Percentiles rank a stretch among this genome's conserved stretches.
phyloP scores from a whole-genome alignment of 2,329 filamentous ascomycete genomes.

The Fusarium lyarnte region DNA sequence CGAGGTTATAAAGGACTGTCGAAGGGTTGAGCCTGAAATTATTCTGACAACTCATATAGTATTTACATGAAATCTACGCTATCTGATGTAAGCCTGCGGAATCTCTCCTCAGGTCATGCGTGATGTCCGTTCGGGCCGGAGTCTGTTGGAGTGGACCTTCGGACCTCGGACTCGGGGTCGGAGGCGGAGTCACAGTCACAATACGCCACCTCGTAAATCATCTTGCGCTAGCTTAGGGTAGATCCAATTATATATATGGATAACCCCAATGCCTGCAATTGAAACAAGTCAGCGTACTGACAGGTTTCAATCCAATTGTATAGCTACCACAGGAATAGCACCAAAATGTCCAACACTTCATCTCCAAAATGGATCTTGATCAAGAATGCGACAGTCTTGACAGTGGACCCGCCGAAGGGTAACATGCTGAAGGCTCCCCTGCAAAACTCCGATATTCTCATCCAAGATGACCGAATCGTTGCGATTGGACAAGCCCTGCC shows the following conservation, averaged over 20 bases:
- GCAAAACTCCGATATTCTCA: neutral
- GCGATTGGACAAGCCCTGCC: neutral
- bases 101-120: neutral
- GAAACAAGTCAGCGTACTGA: rapidly evolving
- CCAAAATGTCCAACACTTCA: neutral
- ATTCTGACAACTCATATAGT: rapidly evolving
- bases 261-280: rapidly evolving
- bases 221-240: too few species aligned
- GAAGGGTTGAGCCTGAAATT: neutral
- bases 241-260: rapidly evolving
- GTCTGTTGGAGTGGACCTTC: neutral
- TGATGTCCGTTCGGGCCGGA: neutral
- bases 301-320: rapidly evolving
- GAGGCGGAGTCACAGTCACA: neutral
- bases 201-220: too few species aligned
- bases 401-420: neutral
- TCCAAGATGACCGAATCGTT: neutral
- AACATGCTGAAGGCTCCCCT: too few species aligned
- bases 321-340: neutral
- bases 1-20: rapidly evolving
- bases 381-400: neutral
- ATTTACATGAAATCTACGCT: rapidly evolving
- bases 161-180: neutral
- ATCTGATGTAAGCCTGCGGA: neutral
- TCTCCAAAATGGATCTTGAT: neutral